Evolutionary conservation across 2,329 filamentous ascomycete species (phyloP).

Genomic region (Orbilia blumenaviensis): DNA sequence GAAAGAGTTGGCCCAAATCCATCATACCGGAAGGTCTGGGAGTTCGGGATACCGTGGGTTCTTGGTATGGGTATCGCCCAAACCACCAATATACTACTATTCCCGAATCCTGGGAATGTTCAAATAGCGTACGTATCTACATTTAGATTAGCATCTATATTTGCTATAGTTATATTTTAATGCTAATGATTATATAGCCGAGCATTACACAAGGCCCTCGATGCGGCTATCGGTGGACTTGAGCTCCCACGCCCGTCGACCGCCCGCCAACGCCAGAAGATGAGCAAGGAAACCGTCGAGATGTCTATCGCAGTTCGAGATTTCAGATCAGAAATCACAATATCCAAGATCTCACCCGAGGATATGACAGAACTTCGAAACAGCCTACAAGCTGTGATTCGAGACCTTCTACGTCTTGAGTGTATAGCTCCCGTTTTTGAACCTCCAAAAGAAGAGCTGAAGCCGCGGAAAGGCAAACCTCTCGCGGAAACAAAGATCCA

Average conservation of each 20-base stretch:
- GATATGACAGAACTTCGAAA: constrained; percentile 67
- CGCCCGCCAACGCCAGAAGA: constrained; percentile 61
- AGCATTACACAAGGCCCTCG: constrained; percentile 56
- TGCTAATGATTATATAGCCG: constrained; percentile 51
- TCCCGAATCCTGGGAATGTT: constrained; percentile 68
- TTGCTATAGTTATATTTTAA: background rate
- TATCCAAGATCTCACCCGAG: constrained; percentile 66
- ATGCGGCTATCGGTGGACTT: constrained; percentile 60
- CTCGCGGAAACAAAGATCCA: constrained; percentile 37
- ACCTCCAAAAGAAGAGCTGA: constrained; percentile 12
- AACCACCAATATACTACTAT: constrained; percentile 64
- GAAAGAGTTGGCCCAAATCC: constrained; percentile 61
- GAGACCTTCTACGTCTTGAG: constrained; percentile 67
- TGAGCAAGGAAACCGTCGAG: constrained; percentile 67
- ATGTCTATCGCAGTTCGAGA: constrained; percentile 69
- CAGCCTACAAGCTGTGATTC: constrained; percentile 67
- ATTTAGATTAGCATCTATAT: background rate
- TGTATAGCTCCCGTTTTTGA: constrained; percentile 65
- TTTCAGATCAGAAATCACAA: constrained; percentile 68
- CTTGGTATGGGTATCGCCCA: constrained; percentile 68
- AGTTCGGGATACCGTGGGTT: constrained; percentile 68
- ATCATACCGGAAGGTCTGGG: constrained; percentile 58
- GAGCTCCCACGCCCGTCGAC: constrained; percentile 61
- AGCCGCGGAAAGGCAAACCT: constrained; percentile 14
- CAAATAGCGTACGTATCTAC: constrained; percentile 63